These are phyloP conservation scores for Ophiosphaerella korrae DNA, from an alignment of 2,329 filamentous ascomycete species.

Conservation along the genomic window DNA sequence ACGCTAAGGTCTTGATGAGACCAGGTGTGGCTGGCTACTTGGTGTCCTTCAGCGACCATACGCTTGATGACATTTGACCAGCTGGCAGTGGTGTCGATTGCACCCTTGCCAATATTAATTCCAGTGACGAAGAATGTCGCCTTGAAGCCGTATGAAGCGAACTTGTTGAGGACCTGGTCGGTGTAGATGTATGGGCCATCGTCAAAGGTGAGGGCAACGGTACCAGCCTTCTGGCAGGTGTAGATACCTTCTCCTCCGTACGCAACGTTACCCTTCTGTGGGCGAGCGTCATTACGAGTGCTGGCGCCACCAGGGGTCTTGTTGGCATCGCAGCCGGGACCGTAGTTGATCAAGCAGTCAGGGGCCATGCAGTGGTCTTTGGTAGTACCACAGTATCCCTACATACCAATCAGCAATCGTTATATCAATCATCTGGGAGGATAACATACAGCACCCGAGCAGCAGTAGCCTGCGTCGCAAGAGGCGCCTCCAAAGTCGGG, in stretches of 20 bases:
- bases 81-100: slow-evolving; percentile 56
- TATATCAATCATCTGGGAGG: not conserved
- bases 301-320: slow-evolving; percentile 58
- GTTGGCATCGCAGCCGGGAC: slow-evolving; percentile 65
- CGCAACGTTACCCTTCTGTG: slow-evolving; percentile 58
- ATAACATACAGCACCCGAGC: slow-evolving; percentile 38
- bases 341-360: slow-evolving; percentile 65
- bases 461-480: slow-evolving; percentile 43
- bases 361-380: slow-evolving; percentile 63
- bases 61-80: slow-evolving; percentile 60
- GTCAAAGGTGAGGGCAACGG: slow-evolving; percentile 70
- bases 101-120: slow-evolving; percentile 61
- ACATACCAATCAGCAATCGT: slow-evolving; percentile 8
- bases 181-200: slow-evolving; percentile 70
- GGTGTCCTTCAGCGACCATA: slow-evolving; percentile 62
- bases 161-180: slow-evolving; percentile 63
- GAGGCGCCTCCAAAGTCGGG: slow-evolving; percentile 32
- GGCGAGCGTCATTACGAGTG: slow-evolving; percentile 58
- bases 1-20: slow-evolving; percentile 56
- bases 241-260: slow-evolving; percentile 65
- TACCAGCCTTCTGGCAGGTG: slow-evolving; percentile 58
- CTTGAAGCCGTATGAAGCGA: slow-evolving; percentile 62
- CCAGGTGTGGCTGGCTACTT: slow-evolving; percentile 65
- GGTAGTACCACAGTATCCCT: slow-evolving; percentile 59
- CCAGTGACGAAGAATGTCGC: slow-evolving; percentile 72